Percentiles rank a stretch among this genome's conserved stretches.
These are phyloP conservation scores for Pseudocercospora ulei DNA, from an alignment of 2,329 filamentous ascomycete genomes.

Conservation along the genomic window DNA sequence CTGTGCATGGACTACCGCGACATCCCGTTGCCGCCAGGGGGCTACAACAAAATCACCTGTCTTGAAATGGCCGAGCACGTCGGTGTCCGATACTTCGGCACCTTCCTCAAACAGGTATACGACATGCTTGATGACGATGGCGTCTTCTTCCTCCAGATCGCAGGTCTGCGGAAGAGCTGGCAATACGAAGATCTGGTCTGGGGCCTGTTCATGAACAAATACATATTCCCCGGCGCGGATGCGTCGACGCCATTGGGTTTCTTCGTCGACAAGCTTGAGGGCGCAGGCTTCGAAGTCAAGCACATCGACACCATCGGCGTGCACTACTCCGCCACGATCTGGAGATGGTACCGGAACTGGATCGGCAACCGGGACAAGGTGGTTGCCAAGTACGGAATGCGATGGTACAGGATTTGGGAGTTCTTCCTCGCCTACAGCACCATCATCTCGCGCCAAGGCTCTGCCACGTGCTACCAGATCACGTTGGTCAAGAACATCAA, in stretches of 20 bases:
- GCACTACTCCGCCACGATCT: constrained; percentile 92
- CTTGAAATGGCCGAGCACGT: constrained; percentile 99
- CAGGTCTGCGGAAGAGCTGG: constrained; percentile 87
- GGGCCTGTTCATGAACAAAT: constrained; percentile 99
- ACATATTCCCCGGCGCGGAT: constrained; percentile 94
- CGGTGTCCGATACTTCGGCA: constrained; percentile 75
- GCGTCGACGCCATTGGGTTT: constrained; percentile 86
- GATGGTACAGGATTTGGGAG: constrained; percentile 96
- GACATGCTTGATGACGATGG: constrained; percentile 96
- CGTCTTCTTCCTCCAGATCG: constrained; percentile 90
- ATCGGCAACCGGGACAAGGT: constrained; percentile 87
- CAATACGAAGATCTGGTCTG: constrained; percentile 97
- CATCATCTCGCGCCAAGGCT: constrained; percentile 73
- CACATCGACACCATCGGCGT: constrained; percentile 84
- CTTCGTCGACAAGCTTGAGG: constrained; percentile 75
- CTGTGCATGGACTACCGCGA: constrained; percentile 97
- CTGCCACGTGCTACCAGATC: constrained; percentile 79
- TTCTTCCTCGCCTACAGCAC: constrained; percentile 80
- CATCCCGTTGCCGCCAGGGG: constrained; percentile 64
- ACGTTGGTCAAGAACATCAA: constrained; percentile 84
- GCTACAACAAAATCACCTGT: constrained; percentile 89
- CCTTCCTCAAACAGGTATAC: constrained; percentile 76
- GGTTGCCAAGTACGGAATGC: constrained; percentile 83
- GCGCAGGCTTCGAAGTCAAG: constrained; percentile 84
- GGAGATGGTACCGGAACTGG: constrained; percentile 99